These are phyloP conservation scores for Tieghemostelium lacteum DNA, from an alignment of 78 protist genomes.

Conservation along the genomic window DNA sequence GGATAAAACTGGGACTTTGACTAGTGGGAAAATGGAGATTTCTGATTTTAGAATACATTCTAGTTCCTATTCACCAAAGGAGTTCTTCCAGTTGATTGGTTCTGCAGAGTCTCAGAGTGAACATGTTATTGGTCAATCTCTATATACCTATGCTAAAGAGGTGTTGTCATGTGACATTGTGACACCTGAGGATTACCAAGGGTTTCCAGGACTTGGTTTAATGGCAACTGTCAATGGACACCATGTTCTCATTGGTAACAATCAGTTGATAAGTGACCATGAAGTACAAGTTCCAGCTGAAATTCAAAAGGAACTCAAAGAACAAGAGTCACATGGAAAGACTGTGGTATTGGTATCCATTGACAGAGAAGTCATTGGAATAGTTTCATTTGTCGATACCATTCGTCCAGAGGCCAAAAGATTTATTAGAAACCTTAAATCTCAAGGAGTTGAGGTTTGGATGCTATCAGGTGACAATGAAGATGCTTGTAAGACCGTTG, in stretches of 20 bases:
- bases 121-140: constrained; percentile 34
- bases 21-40: constrained; percentile 70
- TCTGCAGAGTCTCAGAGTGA: constrained; percentile 40
- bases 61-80: not conserved
- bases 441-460: constrained; percentile 27
- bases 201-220: constrained; percentile 53
- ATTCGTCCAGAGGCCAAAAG: constrained; percentile 58
- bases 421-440: constrained; percentile 37
- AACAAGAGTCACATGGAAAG: constrained; percentile 38
- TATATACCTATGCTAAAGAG: not conserved
- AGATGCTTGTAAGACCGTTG: constrained; percentile 61
- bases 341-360: constrained; percentile 77
- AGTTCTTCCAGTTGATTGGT: constrained; percentile 9
- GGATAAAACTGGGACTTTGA: constrained; percentile 96
- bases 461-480: constrained; percentile 91
- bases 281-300: too few relatives aligned
- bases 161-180: constrained; percentile 25
- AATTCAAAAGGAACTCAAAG: not conserved
- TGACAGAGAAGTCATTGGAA: constrained; percentile 52
- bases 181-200: constrained; percentile 9
- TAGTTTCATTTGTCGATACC: constrained; percentile 42
- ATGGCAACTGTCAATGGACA: not conserved
- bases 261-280: not conserved
- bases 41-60: not conserved
- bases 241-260: constrained; percentile 30